phyloP scores from a whole-genome alignment of 768 basidiomycete genomes.

The Psilocybe cyanescens region DNA sequence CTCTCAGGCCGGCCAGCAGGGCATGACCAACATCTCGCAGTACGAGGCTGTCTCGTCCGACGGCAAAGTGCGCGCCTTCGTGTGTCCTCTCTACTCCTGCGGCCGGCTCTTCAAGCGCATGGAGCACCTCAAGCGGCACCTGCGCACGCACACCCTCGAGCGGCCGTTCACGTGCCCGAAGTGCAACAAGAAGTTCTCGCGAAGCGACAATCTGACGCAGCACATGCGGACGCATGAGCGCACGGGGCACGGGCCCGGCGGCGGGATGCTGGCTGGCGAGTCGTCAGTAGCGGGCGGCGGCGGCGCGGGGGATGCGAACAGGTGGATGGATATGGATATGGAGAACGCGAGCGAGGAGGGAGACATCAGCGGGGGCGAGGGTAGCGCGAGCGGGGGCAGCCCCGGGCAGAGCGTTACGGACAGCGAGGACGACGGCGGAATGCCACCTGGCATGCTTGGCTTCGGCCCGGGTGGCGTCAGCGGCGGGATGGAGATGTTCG shows the following conservation, averaged over 20 bases:
- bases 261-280: neutral
- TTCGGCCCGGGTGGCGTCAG: conserved; percentile 16
- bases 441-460: conserved; percentile 14
- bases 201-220: conserved; percentile 88
- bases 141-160: conserved; percentile 90
- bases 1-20: conserved; percentile 5
- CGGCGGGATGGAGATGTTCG: conserved; percentile 32
- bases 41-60: conserved; percentile 34
- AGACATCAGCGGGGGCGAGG: conserved; percentile 31
- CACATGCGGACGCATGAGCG: conserved; percentile 82
- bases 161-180: conserved; percentile 75
- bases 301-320: conserved; percentile 26
- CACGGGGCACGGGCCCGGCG: conserved; percentile 26
- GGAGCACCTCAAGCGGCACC: conserved; percentile 89
- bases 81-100: conserved; percentile 86
- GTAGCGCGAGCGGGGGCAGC: conserved; percentile 17
- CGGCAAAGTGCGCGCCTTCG: conserved; percentile 65
- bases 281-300: conserved; percentile 23
- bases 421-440: conserved; percentile 27
- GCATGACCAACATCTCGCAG: conserved; percentile 25
- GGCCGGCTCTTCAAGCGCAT: conserved; percentile 87
- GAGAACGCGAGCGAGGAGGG: conserved; percentile 16
- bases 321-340: conserved; percentile 26
- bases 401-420: conserved; percentile 20
- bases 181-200: conserved; percentile 83